Base-by-base conservation (phyloP, 2,329 filamentous ascomycete genomes). In the Paecilomyces variotii region DNA sequence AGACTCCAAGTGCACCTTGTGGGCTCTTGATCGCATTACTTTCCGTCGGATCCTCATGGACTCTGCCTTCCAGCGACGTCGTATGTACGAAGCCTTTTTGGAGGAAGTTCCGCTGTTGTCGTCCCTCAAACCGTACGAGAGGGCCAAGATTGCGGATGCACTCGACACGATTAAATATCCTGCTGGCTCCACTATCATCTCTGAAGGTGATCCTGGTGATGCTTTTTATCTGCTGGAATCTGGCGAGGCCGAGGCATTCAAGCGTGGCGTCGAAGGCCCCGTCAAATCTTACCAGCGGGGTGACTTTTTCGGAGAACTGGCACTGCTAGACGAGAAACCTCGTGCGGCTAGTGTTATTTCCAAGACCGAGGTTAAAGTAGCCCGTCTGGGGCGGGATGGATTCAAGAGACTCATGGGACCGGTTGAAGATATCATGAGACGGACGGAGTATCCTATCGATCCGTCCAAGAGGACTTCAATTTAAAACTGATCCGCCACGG, bases 11-110 rank as follows among this genome's bases (percentile, higher is more conserved):
- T 92, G 89, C 69, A 92, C 88, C 2, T 82, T 99, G 9, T 99
- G 94, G 94, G 91, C 91, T 24, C 82, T 99, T 55, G 94, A 99
- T 72, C 90, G 94, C 56, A 83, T 97, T 62, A 99, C 94, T 9
- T 99, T 99, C 82, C 91, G 94, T 67, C 90, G 94, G 61, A 97
- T 99, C 64, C 82, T 99, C 62, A 97, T 99, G 92, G 93, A 97
- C 77, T 95, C 90, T 45, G 96, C 94, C 2, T 97, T 97, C 79
- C 90, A 95, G 67, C 89, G 93, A 58, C 87, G 94, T 67, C 89
- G 93, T 69, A 93, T 97, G 87, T 97, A 97, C 76, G 94, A 99
- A 77, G 90, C 87, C 66, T 97, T 99, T 80, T 82, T 99, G 25
- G 92, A 96, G 72, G 91, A 96, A 72, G 94, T 97, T 1, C 90